Conservation (phyloP, 208 protist species). For the Borovskyia barvae region DNA sequence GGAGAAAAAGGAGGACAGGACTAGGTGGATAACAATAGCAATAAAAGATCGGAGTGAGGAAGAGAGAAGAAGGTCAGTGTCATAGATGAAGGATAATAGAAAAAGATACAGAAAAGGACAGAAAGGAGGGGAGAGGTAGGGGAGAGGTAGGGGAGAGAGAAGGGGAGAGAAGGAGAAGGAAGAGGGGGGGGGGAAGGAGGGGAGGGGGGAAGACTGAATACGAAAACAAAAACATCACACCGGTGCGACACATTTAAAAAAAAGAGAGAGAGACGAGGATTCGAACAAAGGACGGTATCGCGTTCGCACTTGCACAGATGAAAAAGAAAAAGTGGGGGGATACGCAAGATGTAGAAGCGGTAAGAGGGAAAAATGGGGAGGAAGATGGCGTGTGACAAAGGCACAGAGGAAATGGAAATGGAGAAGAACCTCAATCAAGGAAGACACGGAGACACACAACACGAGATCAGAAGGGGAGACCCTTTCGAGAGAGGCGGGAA, state of each 20-base stretch:
- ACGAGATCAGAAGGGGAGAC: conserved; percentile 1
- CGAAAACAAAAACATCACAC: background rate
- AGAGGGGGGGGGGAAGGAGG: background rate
- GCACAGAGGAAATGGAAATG: background rate
- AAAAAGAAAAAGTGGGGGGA: background rate
- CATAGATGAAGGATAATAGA: background rate
- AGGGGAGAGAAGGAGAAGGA: background rate
- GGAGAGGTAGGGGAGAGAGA: background rate
- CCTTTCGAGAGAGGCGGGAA: background rate
- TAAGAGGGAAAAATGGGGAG: conserved; percentile 2
- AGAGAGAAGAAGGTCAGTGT: background rate
- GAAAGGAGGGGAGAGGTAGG: background rate
- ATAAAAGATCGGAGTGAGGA: too few species aligned
- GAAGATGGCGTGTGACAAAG: conserved; percentile 1
- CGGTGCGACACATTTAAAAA: background rate
- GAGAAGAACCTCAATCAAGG: conserved; percentile 2
- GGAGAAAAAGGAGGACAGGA: conserved; percentile 1
- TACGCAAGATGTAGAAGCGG: background rate
- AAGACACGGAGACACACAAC: background rate
- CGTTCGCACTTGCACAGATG: too few species aligned
- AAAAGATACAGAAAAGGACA: background rate
- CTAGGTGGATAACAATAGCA: background rate
- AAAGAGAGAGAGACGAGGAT: background rate
- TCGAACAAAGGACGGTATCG: too few species aligned
- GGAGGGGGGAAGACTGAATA: background rate